Conservation (phyloP, 139 green algal genomes). For the Haematococcus sp. region DNA sequence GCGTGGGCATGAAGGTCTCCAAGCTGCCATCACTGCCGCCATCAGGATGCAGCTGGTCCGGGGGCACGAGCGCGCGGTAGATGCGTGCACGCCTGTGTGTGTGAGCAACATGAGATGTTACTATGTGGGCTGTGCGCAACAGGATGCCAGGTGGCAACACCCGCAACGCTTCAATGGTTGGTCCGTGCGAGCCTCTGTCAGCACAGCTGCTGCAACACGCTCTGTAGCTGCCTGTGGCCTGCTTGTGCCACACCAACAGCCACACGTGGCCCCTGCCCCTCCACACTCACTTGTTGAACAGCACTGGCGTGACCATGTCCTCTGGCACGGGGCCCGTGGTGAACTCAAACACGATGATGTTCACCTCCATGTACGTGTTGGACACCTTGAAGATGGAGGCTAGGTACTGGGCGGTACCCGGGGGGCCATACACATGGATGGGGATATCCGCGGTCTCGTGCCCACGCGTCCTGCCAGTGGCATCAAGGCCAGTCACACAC, state of each 20-base stretch:
- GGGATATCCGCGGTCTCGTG: slow-evolving; percentile 72
- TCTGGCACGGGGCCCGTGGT: not conserved
- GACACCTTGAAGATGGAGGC: slow-evolving; percentile 58
- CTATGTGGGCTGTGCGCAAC: not conserved
- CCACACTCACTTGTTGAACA: slow-evolving; percentile 19
- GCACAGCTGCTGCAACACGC: too few species aligned
- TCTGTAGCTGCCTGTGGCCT: too few species aligned
- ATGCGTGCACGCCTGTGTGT: slow-evolving; percentile 41
- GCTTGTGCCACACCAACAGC: too few species aligned
- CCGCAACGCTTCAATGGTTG: too few species aligned
- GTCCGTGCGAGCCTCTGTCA: too few species aligned
- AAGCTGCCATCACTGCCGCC: slow-evolving; percentile 58
- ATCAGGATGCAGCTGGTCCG: slow-evolving; percentile 74
- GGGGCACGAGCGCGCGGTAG: slow-evolving; percentile 48
- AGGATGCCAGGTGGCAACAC: too few species aligned
- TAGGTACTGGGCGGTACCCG: slow-evolving; percentile 66
- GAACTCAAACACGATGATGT: slow-evolving; percentile 79
- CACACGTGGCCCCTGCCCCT: too few species aligned
- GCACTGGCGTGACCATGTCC: not conserved
- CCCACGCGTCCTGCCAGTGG: slow-evolving; percentile 41
- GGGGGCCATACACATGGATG: slow-evolving; percentile 79
- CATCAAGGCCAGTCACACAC: too few species aligned
- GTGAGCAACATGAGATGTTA: slow-evolving; percentile 19
- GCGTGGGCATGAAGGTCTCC: slow-evolving; percentile 32
- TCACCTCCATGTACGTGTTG: slow-evolving; percentile 73